A percentile compares a stretch with the other conserved stretches of the same genome.
Evolutionary conservation across 768 basidiomycete genomes (phyloP).

Genomic region (Auricularia cornea): DNA sequence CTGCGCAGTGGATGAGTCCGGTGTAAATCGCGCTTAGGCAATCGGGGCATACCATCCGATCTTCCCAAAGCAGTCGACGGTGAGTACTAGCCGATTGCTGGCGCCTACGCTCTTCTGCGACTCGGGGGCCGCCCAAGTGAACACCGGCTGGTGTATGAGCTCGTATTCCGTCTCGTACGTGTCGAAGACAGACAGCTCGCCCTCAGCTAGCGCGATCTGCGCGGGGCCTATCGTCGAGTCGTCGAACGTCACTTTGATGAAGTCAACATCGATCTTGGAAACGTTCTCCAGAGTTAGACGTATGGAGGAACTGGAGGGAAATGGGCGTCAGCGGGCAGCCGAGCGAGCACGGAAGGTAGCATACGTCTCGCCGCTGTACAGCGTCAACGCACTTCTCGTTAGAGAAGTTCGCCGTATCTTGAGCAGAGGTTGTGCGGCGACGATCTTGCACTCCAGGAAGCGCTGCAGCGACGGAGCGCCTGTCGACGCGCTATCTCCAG

Average conservation of each 20-base stretch:
- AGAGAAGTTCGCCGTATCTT: constrained; percentile 82
- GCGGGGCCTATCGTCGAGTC: constrained; percentile 80
- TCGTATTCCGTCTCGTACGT: constrained; percentile 87
- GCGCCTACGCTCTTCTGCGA: constrained; percentile 47
- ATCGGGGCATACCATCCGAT: constrained; percentile 83
- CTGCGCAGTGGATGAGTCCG: constrained; percentile 33
- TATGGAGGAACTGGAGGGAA: constrained; percentile 56
- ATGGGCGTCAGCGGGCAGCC: constrained; percentile 7
- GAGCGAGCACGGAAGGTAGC: constrained; percentile 17
- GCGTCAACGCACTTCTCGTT: constrained; percentile 89
- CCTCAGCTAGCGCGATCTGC: constrained; percentile 69
- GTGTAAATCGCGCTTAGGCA: too few relatives aligned
- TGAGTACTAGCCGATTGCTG: constrained; percentile 60
- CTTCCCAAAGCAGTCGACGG: constrained; percentile 78
- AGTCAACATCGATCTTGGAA: constrained; percentile 74
- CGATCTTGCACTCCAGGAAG: constrained; percentile 75
- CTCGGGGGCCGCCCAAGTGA: constrained; percentile 52
- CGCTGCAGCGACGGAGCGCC: constrained; percentile 25
- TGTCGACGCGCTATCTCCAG: constrained; percentile 9
- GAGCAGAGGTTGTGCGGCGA: constrained; percentile 80
- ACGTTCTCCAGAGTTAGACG: constrained; percentile 87
- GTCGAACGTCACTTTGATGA: constrained; percentile 77
- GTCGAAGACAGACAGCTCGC: constrained; percentile 72
- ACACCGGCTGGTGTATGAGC: constrained; percentile 66
- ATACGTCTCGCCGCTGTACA: constrained; percentile 90